These are phyloP conservation scores for Salix udensis DNA, from an alignment of 345 rosid genomes.

Conservation along the genomic window DNA sequence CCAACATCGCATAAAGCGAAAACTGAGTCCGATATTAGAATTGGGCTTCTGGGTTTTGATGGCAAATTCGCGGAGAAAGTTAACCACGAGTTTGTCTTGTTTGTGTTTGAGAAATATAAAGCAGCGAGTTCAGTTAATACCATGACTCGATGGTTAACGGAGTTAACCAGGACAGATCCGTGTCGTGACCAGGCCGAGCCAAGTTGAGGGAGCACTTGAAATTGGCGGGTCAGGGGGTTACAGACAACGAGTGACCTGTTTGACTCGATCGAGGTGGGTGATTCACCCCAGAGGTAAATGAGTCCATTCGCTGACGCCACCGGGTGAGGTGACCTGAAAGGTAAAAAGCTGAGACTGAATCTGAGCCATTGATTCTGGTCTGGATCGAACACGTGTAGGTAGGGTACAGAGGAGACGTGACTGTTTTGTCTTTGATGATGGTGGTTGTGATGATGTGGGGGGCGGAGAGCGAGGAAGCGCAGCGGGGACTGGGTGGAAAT, in stretches of 20 bases:
- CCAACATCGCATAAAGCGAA: conserved; percentile 81
- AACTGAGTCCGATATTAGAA: conserved; percentile 54
- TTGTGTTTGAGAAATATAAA: conserved; percentile 47
- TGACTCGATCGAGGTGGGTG: conserved; percentile 41
- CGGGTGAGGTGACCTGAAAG: conserved; percentile 64
- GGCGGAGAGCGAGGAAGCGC: conserved; percentile 71
- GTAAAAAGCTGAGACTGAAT: conserved; percentile 66
- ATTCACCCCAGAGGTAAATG: conserved; percentile 69
- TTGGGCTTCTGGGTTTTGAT: conserved; percentile 80
- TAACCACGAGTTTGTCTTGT: conserved; percentile 42
- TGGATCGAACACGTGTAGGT: conserved; percentile 67
- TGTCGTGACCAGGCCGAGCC: conserved; percentile 95
- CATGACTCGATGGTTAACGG: conserved; percentile 60
- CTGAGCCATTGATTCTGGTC: conserved; percentile 54
- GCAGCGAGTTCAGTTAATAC: conserved; percentile 78
- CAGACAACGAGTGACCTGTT: conserved; percentile 67
- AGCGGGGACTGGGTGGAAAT: conserved; percentile 47
- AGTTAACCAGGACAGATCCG: conserved; percentile 74
- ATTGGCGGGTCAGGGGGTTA: conserved; percentile 72
- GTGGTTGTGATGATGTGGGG: conserved; percentile 44
- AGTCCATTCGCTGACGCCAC: conserved; percentile 70
- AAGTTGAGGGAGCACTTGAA: conserved; percentile 62
- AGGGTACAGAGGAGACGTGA: conserved; percentile 20
- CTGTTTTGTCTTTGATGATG: not conserved
- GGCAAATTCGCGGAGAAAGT: conserved; percentile 79